Conservation (phyloP, 805 yeast genomes). For the Wickerhamomyces hampshirensis region DNA sequence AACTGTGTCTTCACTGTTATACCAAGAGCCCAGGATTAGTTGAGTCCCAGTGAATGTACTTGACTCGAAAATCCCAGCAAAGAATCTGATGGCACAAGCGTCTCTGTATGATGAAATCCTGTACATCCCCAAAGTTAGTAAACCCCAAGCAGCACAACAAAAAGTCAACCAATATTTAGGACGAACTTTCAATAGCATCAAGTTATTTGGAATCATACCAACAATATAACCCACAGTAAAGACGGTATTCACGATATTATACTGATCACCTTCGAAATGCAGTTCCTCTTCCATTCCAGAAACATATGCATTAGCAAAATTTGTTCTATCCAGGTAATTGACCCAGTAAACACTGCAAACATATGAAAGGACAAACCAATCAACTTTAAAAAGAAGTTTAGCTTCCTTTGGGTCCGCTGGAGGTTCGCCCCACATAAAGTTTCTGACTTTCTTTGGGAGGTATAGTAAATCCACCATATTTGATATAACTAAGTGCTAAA, state of each 20-base stretch:
- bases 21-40: conserved; percentile 50
- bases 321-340: conserved; percentile 56
- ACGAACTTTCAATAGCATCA: conserved; percentile 44
- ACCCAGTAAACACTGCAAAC: conserved; percentile 27
- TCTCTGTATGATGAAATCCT: conserved; percentile 42
- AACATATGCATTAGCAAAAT: conserved; percentile 56
- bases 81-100: conserved; percentile 53
- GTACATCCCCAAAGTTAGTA: conserved; percentile 47
- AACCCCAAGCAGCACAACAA: conserved; percentile 53
- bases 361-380: conserved; percentile 22
- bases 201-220: conserved; percentile 58
- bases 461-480: conserved; percentile 7
- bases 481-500: neutral
- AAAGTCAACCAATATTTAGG: conserved; percentile 55
- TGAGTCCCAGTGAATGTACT: conserved; percentile 54
- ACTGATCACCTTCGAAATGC: conserved; percentile 41
- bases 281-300: conserved; percentile 61
- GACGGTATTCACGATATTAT: conserved; percentile 47
- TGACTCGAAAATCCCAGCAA: conserved; percentile 57
- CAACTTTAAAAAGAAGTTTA: conserved; percentile 21
- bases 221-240: conserved; percentile 59
- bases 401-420: conserved; percentile 19
- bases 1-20: conserved; percentile 32
- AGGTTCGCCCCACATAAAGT: conserved; percentile 24
- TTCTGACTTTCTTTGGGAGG: conserved; percentile 11